Conservation (phyloP, 495 filamentous ascomycete species). For the Hypoxylon lenormandii region DNA sequence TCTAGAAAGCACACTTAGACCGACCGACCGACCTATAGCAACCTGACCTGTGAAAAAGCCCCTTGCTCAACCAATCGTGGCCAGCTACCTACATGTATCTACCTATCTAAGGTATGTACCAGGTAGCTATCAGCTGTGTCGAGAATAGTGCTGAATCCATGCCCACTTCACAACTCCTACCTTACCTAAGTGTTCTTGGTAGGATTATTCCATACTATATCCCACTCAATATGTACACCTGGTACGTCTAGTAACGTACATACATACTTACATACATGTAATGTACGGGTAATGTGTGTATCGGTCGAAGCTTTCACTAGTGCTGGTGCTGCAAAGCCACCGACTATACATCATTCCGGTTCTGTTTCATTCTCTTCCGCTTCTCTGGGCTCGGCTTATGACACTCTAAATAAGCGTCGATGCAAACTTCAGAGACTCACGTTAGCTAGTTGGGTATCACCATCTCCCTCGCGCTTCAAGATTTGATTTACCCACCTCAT, state of each 20-base stretch:
- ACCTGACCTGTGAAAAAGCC: slow-evolving; percentile 1
- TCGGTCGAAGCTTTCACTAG: slow-evolving; percentile 39
- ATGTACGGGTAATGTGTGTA: slow-evolving; percentile 29
- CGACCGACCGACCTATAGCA: slow-evolving; percentile 5
- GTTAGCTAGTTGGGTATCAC: slow-evolving; percentile 22
- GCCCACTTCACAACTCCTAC: too few species aligned
- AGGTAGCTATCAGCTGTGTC: too few species aligned
- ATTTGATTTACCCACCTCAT: slow-evolving; percentile 32
- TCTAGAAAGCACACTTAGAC: slow-evolving; percentile 13
- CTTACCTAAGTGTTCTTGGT: too few species aligned
- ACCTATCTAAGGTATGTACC: too few species aligned
- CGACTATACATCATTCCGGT: slow-evolving; percentile 29
- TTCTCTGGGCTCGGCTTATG: slow-evolving; percentile 34
- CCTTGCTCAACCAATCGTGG: slow-evolving; percentile 1
- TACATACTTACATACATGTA: background rate
- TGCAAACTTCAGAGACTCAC: slow-evolving; percentile 43
- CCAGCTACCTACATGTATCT: too few species aligned
- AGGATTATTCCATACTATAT: too few species aligned
- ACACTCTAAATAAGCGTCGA: slow-evolving; percentile 26
- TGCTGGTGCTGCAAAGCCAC: slow-evolving; percentile 41
- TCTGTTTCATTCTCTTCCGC: slow-evolving; percentile 33
- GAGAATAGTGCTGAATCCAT: background rate
- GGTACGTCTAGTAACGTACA: too few species aligned
- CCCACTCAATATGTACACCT: too few species aligned
- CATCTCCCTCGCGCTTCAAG: slow-evolving; percentile 31